Evolutionary conservation across 257 asterid species (phyloP).

Genomic region (Nyctanthes arbortristis): DNA sequence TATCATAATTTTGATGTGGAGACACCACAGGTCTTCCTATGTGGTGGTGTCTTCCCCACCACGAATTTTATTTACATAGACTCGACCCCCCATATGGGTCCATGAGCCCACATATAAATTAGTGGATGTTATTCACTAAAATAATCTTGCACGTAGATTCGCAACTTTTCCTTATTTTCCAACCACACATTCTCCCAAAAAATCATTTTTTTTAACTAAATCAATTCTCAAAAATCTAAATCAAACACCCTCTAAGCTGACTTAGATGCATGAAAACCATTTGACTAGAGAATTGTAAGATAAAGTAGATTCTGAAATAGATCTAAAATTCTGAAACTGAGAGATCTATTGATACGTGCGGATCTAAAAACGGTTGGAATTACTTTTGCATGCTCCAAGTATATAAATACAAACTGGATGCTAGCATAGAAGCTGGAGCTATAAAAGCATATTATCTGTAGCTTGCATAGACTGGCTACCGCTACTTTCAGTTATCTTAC

Average conservation of each 20-base stretch:
- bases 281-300: not conserved
- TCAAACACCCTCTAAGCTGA: not conserved
- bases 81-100: too few species aligned
- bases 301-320: not conserved
- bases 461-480: not conserved
- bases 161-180: too few species aligned
- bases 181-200: too few species aligned
- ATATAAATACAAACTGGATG: too few species aligned
- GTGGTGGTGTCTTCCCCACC: too few species aligned
- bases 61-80: too few species aligned
- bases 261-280: not conserved
- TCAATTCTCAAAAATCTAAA: too few species aligned
- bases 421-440: not conserved
- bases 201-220: too few species aligned
- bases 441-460: not conserved
- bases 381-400: not conserved
- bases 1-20: too few species aligned
- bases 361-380: not conserved
- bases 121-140: too few species aligned
- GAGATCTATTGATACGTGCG: not conserved
- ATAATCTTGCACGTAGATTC: too few species aligned
- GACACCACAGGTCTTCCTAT: not conserved
- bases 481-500: not conserved
- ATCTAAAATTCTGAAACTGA: not conserved
- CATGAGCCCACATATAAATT: too few species aligned